These are phyloP conservation scores for Venturia pyrina DNA, from an alignment of 2,329 filamentous ascomycete species.

Conservation along the genomic window DNA sequence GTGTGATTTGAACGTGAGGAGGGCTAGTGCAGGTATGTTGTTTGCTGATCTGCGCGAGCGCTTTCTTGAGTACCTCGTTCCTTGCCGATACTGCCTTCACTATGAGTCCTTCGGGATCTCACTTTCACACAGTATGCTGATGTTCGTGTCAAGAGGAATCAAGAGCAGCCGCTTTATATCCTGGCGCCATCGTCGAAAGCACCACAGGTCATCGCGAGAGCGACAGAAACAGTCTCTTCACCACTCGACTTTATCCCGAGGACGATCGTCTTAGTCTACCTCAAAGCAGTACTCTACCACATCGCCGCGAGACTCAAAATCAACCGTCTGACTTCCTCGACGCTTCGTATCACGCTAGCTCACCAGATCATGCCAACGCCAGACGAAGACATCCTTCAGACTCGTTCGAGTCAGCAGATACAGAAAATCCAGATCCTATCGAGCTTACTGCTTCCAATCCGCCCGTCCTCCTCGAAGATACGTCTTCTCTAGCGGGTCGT, in stretches of 20 bases:
- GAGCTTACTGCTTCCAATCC: background rate
- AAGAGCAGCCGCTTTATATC: background rate
- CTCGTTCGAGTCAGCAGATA: background rate
- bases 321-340: background rate
- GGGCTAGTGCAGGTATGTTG: background rate
- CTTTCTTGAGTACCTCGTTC: too few relatives aligned
- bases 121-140: background rate
- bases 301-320: background rate
- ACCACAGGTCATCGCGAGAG: background rate
- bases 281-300: background rate
- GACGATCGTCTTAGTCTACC: background rate
- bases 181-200: background rate
- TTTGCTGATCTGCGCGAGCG: background rate
- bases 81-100: too few relatives aligned
- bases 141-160: background rate
- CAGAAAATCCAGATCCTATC: background rate
- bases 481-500: conserved; percentile 16
- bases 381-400: background rate
- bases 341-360: background rate
- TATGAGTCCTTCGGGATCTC: background rate
- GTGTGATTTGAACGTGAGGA: conserved; percentile 37
- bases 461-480: background rate
- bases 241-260: background rate
- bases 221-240: background rate
- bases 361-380: background rate